Percentiles rank a stretch among this genome's conserved stretches.
phyloP scores from a whole-genome alignment of 2,329 filamentous ascomycete species.

The Fusarium sp. region DNA sequence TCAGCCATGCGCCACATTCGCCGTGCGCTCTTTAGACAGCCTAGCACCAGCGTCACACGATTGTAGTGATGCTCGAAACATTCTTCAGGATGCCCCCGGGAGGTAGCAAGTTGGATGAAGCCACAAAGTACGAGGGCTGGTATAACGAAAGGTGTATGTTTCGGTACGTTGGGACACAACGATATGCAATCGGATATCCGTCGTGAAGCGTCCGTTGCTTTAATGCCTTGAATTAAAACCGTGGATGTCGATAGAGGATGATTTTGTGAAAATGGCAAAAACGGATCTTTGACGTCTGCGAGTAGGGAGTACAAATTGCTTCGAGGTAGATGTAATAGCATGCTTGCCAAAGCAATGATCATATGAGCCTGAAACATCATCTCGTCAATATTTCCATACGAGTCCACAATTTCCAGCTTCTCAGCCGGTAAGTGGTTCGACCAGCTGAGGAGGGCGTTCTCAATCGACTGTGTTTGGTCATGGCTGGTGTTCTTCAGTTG shows the following conservation, averaged over 20 bases:
- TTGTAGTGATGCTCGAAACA: constrained; percentile 46
- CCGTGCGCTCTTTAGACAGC: constrained; percentile 36
- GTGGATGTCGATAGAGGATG: constrained; percentile 30
- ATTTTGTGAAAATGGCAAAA: constrained; percentile 16
- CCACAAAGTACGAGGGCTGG: constrained; percentile 35
- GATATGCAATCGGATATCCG: constrained; percentile 43
- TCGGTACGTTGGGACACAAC: constrained; percentile 35
- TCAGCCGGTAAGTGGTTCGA: constrained; percentile 32
- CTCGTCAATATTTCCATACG: constrained; percentile 42
- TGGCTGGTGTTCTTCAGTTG: constrained; percentile 30
- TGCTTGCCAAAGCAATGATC: constrained; percentile 40
- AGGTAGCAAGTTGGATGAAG: constrained; percentile 41
- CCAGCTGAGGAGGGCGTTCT: constrained; percentile 44
- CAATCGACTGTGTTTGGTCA: constrained; percentile 40
- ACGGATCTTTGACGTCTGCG: constrained; percentile 26
- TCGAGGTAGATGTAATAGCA: constrained; percentile 42
- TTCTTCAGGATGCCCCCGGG: constrained; percentile 38
- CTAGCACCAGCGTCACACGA: constrained; percentile 30
- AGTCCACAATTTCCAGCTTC: constrained; percentile 39
- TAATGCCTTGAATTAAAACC: constrained; percentile 38
- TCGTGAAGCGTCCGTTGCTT: constrained; percentile 43
- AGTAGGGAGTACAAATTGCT: constrained; percentile 31
- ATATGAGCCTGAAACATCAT: constrained; percentile 46
- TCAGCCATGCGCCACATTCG: constrained; percentile 41
- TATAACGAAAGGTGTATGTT: constrained; percentile 42